A percentile compares a stretch with the other conserved stretches of the same genome.
Evolutionary conservation across 345 rosid genomes (phyloP).

Genomic region (Arabis alpina): DNA sequence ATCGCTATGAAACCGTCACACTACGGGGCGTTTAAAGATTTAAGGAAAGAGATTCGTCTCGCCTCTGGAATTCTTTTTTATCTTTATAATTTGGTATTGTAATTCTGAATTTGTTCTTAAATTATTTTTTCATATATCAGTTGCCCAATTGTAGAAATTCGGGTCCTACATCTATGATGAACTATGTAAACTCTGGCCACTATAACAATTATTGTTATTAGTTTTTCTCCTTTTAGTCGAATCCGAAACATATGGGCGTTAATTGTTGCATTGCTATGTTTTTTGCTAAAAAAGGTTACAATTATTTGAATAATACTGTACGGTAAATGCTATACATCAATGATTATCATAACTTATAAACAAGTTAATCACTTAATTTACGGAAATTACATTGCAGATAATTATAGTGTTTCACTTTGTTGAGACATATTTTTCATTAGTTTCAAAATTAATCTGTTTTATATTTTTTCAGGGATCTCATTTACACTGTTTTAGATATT

Average conservation of each 20-base stretch:
- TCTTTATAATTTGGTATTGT: no score
- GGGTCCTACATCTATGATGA: no score
- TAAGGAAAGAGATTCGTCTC: no score
- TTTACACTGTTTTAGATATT: not conserved
- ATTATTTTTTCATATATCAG: no score
- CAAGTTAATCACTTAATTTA: conserved; percentile 38
- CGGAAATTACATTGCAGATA: conserved; percentile 33
- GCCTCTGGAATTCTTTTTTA: no score
- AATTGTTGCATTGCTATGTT: conserved; percentile 30
- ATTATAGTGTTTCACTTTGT: conserved; percentile 27
- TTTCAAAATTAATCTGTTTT: conserved; percentile 5
- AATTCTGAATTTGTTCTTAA: no score
- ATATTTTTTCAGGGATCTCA: not conserved
- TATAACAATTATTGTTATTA: conserved; percentile 26
- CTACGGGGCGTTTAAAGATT: no score
- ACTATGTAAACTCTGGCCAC: conserved; percentile 35
- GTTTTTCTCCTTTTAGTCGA: conserved; percentile 24
- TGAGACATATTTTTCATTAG: conserved; percentile 17
- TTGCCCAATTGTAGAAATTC: no score
- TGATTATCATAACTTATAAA: conserved; percentile 32
- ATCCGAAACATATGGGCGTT: conserved; percentile 25
- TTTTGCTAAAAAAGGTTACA: conserved; percentile 30
- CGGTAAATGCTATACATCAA: conserved; percentile 32
- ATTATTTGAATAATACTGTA: conserved; percentile 33
- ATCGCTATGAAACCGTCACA: no score